Conservation (phyloP, 805 yeast genomes). For the Zygoascus ofunaensis region DNA sequence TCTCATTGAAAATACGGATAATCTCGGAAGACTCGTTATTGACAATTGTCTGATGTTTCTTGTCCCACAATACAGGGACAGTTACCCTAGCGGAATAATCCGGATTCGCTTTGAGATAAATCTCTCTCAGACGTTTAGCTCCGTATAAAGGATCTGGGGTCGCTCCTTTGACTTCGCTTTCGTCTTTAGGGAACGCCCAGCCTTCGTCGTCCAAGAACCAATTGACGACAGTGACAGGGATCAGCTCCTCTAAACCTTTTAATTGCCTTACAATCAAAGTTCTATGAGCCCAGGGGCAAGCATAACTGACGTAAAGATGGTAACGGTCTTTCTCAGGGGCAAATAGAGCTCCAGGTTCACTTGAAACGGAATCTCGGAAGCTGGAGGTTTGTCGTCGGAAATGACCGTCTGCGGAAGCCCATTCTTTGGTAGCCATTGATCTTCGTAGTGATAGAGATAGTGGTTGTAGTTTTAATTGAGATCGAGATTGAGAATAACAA, state of each 20-base stretch:
- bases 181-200: constrained; percentile 66
- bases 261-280: constrained; percentile 62
- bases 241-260: constrained; percentile 55
- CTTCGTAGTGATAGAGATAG: no score
- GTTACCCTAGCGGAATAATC: constrained; percentile 77
- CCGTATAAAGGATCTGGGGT: constrained; percentile 56
- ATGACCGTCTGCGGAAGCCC: constrained; percentile 13
- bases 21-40: constrained; percentile 88
- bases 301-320: constrained; percentile 76
- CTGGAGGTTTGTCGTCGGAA: constrained; percentile 19
- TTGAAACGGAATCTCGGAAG: constrained; percentile 58
- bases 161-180: constrained; percentile 36
- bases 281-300: constrained; percentile 89
- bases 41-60: constrained; percentile 70
- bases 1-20: constrained; percentile 71
- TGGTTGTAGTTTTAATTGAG: no score
- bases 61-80: constrained; percentile 92
- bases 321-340: constrained; percentile 74
- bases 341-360: constrained; percentile 49
- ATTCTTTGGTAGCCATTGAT: neutral
- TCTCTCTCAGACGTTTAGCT: constrained; percentile 50
- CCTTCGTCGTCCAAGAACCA: constrained; percentile 85
- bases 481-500: no score
- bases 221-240: constrained; percentile 60
- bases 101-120: constrained; percentile 68